Conservation (phyloP, 441 rosid genomes). For the Eugenia klotzschiana region DNA sequence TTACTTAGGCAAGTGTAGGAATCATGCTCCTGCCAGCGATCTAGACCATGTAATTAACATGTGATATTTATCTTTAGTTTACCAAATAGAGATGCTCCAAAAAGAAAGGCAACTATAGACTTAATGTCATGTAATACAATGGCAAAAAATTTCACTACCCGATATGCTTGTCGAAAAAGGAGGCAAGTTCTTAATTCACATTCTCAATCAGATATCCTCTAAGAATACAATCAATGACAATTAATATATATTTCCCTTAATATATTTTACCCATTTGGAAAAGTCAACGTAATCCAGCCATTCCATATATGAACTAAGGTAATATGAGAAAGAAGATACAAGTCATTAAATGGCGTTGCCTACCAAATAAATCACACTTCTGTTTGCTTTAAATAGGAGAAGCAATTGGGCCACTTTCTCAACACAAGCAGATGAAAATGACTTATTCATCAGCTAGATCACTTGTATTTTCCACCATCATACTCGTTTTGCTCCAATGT, state of each 20-base stretch:
- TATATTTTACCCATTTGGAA: not conserved
- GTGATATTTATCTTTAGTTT: not conserved
- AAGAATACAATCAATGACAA: not conserved
- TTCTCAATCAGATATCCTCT: no score
- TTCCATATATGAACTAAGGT: not conserved
- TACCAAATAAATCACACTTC: not conserved
- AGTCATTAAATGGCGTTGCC: not conserved
- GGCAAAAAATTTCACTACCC: no score
- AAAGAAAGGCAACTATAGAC: not conserved
- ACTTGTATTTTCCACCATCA: no score
- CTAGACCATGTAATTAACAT: not conserved
- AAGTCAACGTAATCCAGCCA: not conserved
- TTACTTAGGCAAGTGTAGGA: no score
- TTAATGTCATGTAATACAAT: not conserved
- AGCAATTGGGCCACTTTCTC: not conserved
- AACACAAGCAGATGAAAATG: not conserved
- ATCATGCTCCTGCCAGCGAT: not conserved
- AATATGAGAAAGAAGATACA: not conserved
- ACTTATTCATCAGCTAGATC: no score
- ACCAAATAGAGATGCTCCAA: not conserved
- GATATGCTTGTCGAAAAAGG: no score
- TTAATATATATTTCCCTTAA: not conserved
- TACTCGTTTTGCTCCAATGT: no score
- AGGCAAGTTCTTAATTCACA: no score
- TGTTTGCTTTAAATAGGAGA: not conserved